phyloP scores from a whole-genome alignment of 176 grass and related monocot species.

The Stipa capillata region DNA sequence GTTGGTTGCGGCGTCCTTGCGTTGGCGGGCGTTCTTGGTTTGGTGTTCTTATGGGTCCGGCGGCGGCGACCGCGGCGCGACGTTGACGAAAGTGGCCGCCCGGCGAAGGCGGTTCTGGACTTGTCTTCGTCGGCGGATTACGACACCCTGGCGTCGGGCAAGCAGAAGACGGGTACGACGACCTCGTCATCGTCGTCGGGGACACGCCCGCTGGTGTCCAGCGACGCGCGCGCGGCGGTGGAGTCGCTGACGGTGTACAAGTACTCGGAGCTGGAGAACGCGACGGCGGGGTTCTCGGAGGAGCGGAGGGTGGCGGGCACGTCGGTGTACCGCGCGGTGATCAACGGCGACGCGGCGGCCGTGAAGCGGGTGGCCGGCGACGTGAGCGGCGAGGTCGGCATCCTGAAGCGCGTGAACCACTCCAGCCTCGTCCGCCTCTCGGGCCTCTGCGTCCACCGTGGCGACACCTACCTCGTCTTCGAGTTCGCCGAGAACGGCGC shows the following conservation, averaged over 20 bases:
- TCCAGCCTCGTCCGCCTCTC: conserved; percentile 59
- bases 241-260: conserved; percentile 65
- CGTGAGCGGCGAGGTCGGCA: conserved; percentile 59
- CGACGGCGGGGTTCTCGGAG: conserved; percentile 50
- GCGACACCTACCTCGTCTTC: conserved; percentile 69
- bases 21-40: conserved; percentile 1
- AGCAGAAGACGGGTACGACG: neutral
- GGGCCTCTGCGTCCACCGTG: conserved; percentile 62
- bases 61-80: neutral
- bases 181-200: neutral
- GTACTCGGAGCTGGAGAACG: conserved; percentile 50
- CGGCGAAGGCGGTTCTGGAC: neutral
- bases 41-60: conserved; percentile 13
- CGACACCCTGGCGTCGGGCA: conserved; percentile 6
- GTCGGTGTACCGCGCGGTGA: conserved; percentile 52
- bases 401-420: conserved; percentile 74
- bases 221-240: conserved; percentile 36
- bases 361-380: conserved; percentile 67
- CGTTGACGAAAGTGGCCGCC: neutral
- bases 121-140: conserved; percentile 19
- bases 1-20: conserved; percentile 33
- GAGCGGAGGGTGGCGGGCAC: conserved; percentile 37
- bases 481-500: conserved; percentile 64
- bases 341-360: conserved; percentile 71
- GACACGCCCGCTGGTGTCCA: conserved; percentile 10